Evolutionary conservation across 345 rosid genomes (phyloP), one percentile per base, ranked within the genome.

Genomic region (Excoecaria agallocha): DNA sequence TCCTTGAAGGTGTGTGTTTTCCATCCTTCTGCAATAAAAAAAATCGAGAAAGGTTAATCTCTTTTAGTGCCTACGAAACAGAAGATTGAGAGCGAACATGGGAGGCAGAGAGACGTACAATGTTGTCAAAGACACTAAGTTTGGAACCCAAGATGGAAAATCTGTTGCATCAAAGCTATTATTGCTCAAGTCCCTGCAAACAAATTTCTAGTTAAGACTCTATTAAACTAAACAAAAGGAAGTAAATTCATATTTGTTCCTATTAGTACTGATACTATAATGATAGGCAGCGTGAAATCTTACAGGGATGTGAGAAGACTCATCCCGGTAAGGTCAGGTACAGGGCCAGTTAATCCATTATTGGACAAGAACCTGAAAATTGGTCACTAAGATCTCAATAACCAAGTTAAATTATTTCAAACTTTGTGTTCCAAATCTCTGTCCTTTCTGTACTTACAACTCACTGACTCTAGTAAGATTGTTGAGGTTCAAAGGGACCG

Each of bases 151-250:
- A 5, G 83, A 20, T 60, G 96, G 96, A 77, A 93, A 52, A 2
- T 63, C 78, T 49, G 93, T 50, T 17, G 70, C 3, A 1, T 73
- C 77, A 35, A 95, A 91, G 59, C 79, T 83, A 41, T 93, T 95
- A 79, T 89, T 93, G 81, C 98, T 91, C 71, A 93, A 62, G 76
- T 90, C 98, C 85, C 99, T 95, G 87, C 77, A 74, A 19, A 75
- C 45, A 74, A 63, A 68, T 62, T 22, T 16, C 22, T 20, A 4
- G 55, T 78, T 54, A 56, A 1, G 41, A 38, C 72, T 52, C 5
- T 30, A 60, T 52, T 3, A 54, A 22, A 4, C 7, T 46, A 49
- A 11, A 51, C 25, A 48, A 22, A 4, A 9, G 51, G 41, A 11
- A 58, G 30, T 49, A 74, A 22, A 48, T 61, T 41, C 45, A 51